These are phyloP conservation scores for Gnomoniopsis smithogilvyi DNA, from an alignment of 2,329 filamentous ascomycete species.

Conservation along the genomic window DNA sequence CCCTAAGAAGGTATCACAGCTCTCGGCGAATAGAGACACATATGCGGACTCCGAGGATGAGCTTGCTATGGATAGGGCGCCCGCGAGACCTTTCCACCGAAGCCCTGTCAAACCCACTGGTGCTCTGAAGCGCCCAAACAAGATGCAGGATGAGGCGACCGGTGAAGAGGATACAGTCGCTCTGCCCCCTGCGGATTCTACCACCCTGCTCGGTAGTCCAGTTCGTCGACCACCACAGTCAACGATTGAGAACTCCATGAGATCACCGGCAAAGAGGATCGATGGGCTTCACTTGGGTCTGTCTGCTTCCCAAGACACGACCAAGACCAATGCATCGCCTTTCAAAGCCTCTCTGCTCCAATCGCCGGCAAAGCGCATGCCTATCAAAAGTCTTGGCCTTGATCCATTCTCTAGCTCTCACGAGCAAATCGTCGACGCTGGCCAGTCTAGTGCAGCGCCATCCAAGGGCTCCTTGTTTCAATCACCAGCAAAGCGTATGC, in stretches of 20 bases:
- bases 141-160: constrained; percentile 32
- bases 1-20: constrained; percentile 63
- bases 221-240: constrained; percentile 52
- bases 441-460: constrained; percentile 29
- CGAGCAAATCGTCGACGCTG: constrained; percentile 22
- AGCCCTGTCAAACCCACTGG: constrained; percentile 50
- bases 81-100: constrained; percentile 51
- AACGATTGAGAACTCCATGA: constrained; percentile 53
- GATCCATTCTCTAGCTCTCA: constrained; percentile 23
- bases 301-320: constrained; percentile 19
- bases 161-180: constrained; percentile 22
- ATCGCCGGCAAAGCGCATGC: constrained; percentile 48
- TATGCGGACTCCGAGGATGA: constrained; percentile 58
- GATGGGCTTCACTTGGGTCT: constrained; percentile 35
- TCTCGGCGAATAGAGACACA: constrained; percentile 36
- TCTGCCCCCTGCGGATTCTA: constrained; percentile 32
- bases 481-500: constrained; percentile 50
- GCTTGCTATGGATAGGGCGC: constrained; percentile 49
- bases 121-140: constrained; percentile 27
- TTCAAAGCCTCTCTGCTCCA: constrained; percentile 40
- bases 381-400: constrained; percentile 36
- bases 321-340: constrained; percentile 29
- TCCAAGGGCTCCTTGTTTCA: constrained; percentile 40
- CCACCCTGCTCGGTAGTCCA: constrained; percentile 48
- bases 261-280: constrained; percentile 51